A percentile compares a stretch with the other conserved stretches of the same genome.
Evolutionary conservation across 1,284 basidiomycete species (phyloP).

Genomic region (Rhodotorula sp.): DNA sequence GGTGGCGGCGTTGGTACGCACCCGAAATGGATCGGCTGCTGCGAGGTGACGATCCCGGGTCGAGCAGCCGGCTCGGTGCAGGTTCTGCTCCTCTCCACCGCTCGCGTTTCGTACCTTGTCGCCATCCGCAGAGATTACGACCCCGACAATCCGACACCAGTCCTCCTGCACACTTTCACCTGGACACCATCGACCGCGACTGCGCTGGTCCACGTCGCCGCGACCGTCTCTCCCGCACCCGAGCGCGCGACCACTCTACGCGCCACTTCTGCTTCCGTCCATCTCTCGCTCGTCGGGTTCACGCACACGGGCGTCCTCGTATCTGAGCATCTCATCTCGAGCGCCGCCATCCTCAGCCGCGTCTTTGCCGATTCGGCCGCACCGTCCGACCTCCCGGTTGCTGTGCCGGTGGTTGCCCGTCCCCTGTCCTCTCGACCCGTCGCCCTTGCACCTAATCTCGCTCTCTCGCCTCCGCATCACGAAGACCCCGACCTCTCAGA

Average conservation of each 20-base stretch:
- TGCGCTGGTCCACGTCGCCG: neutral
- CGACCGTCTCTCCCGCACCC: neutral
- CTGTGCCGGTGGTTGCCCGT: neutral
- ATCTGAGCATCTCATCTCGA: constrained; percentile 14
- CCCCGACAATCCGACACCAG: neutral
- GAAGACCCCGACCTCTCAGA: constrained; percentile 12
- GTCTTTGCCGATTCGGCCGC: neutral
- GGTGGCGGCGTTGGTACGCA: neutral
- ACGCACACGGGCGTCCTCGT: constrained; percentile 14
- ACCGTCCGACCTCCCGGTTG: neutral
- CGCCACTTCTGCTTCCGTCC: neutral
- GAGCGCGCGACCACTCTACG: neutral
- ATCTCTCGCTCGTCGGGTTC: constrained; percentile 19
- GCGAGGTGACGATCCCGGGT: constrained; percentile 1
- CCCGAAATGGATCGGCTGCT: constrained; percentile 7
- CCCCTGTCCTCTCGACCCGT: neutral
- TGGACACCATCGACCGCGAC: neutral
- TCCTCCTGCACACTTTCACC: constrained; percentile 12
- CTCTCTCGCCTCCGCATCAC: neutral
- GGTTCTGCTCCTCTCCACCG: constrained; percentile 14
- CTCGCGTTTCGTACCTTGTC: constrained; percentile 3
- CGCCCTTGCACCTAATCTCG: neutral
- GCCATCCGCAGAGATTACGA: neutral
- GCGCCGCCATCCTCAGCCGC: neutral
- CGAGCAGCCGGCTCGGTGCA: neutral